Percentiles rank a stretch among this genome's conserved stretches.
phyloP scores from a whole-genome alignment of 805 yeast genomes.

The Monosporozyma yasuniensis region DNA sequence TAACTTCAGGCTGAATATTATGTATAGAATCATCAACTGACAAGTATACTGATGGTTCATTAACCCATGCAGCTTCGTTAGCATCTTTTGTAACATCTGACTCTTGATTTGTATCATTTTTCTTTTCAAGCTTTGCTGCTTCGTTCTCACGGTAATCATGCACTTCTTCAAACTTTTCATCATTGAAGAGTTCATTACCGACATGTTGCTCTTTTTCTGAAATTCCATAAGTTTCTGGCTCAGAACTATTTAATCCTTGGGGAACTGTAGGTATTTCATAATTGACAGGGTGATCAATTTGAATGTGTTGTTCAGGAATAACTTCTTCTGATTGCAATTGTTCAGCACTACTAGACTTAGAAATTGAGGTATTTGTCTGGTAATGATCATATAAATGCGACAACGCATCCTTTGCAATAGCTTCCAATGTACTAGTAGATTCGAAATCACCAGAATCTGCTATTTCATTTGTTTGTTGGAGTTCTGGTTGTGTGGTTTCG shows the following conservation, averaged over 20 bases:
- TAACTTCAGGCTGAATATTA: neutral
- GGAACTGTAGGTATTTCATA: too few relatives aligned
- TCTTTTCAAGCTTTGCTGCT: neutral
- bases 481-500: neutral
- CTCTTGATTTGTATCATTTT: neutral
- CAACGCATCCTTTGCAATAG: neutral
- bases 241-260: too few relatives aligned
- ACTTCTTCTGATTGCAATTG: too few relatives aligned
- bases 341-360: too few relatives aligned
- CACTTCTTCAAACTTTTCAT: too few relatives aligned
- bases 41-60: conserved; percentile 11
- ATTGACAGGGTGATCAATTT: too few relatives aligned
- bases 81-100: neutral
- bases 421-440: neutral
- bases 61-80: neutral
- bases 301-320: too few relatives aligned
- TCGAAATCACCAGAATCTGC: neutral
- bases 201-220: too few relatives aligned
- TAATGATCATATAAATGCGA: neutral
- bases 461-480: neutral
- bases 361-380: too few relatives aligned
- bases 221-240: too few relatives aligned
- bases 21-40: conserved; percentile 9
- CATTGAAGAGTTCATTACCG: too few relatives aligned
- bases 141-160: too few relatives aligned